A percentile compares a stretch with the other conserved stretches of the same genome.
These are phyloP conservation scores for Cryptococcus deneoformans DNA, from an alignment of 1,284 basidiomycete species.

Conservation along the genomic window DNA sequence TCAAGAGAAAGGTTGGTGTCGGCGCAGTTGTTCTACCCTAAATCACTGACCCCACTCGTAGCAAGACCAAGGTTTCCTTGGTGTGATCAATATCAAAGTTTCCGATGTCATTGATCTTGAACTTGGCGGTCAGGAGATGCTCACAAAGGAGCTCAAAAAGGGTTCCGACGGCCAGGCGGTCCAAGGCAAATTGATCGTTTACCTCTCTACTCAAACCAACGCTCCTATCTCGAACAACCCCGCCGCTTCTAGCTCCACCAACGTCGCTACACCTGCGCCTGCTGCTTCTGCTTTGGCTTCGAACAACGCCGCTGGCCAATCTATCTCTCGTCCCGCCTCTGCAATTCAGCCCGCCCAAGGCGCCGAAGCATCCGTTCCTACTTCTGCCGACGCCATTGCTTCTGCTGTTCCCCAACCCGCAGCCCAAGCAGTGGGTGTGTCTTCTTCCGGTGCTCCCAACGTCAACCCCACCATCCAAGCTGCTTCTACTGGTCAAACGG, in stretches of 20 bases:
- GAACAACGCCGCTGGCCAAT: conserved; percentile 39
- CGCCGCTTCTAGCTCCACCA: conserved; percentile 9
- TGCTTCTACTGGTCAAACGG: conserved; percentile 44
- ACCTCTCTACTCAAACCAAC: conserved; percentile 74
- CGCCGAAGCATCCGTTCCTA: conserved; percentile 13
- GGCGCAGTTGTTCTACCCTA: background rate
- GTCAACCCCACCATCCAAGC: conserved; percentile 50
- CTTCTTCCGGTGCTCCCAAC: conserved; percentile 30
- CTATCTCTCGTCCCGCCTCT: conserved; percentile 20
- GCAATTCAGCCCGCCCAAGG: conserved; percentile 18
- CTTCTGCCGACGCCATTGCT: conserved; percentile 9
- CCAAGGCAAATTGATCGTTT: conserved; percentile 78
- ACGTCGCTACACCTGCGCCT: conserved; percentile 11
- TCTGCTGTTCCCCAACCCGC: conserved; percentile 29
- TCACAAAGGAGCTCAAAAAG: conserved; percentile 78
- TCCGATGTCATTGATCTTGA: conserved; percentile 87
- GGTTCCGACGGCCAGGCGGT: conserved; percentile 83
- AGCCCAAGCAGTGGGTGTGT: conserved; percentile 15
- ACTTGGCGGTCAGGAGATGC: conserved; percentile 78
- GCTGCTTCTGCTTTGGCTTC: conserved; percentile 27
- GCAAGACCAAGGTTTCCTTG: conserved; percentile 80
- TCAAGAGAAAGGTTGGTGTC: conserved; percentile 66
- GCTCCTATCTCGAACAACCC: conserved; percentile 59
- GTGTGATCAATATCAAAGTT: conserved; percentile 88
- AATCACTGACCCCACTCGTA: background rate